Evolutionary conservation across 257 asterid species (phyloP).

Genomic region (Solanum peruvianum): DNA sequence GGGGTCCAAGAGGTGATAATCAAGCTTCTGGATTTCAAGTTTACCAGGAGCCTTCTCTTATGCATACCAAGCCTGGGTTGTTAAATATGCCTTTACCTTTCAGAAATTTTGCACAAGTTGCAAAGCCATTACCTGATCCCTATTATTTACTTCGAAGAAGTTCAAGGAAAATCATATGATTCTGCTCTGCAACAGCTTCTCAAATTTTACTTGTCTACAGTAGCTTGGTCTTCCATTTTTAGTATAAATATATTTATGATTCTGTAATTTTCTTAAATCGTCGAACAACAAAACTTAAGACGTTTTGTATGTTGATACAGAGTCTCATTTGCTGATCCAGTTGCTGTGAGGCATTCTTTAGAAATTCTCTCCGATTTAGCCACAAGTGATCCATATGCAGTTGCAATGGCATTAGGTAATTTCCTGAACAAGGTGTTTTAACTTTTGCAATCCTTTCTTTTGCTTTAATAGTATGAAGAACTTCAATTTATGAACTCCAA

Average conservation of each 20-base stretch:
- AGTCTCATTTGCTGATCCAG: conserved; percentile 86
- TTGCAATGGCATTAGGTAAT: conserved; percentile 90
- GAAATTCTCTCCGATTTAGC: conserved; percentile 89
- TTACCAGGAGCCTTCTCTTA: not conserved
- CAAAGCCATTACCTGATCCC: not conserved
- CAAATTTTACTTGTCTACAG: not conserved
- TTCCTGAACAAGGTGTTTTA: not conserved
- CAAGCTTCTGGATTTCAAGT: not conserved
- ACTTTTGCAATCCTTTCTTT: not conserved
- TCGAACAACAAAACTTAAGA: not conserved
- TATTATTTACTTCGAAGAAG: not conserved
- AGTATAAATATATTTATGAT: not conserved
- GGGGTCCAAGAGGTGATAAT: not conserved
- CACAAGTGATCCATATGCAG: conserved; percentile 82
- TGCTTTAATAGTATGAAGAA: not conserved
- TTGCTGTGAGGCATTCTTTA: conserved; percentile 90
- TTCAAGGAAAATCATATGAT: not conserved
- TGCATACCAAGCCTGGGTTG: not conserved
- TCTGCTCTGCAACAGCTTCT: not conserved
- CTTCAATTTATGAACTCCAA: not conserved
- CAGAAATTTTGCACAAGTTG: not conserved
- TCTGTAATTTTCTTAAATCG: not conserved
- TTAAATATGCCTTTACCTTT: not conserved
- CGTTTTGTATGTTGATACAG: conserved; percentile 36
- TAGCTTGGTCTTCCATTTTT: not conserved